Evolutionary conservation across 2,329 filamentous ascomycete species (phyloP), one percentile per base, ranked within the genome.

Genomic region (Curvularia spicifera): DNA sequence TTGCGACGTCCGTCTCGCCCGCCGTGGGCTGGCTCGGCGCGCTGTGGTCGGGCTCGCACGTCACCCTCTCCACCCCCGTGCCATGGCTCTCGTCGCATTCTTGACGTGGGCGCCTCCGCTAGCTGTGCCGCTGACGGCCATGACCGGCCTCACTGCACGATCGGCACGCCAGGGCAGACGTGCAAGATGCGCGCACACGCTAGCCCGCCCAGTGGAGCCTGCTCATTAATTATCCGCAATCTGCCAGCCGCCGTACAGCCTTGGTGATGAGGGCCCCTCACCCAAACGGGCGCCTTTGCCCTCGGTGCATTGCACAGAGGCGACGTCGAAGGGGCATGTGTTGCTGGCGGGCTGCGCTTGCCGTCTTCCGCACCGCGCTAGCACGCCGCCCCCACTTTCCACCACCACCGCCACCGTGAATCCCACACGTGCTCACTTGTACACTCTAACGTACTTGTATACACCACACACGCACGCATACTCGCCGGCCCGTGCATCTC

Each of bases 51-150:
- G 28, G 28, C 28, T 9, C 12, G 29, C 39, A 37, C 31, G 46
- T 26, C 29, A 24, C 45, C 33, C 31, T 37, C 46, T 48, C 22
- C 33, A 20, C 22, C 22, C 31, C 33, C 2, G 33, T 28, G 22
- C 28, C 33, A 35, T 51, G 47, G 47, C 12, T 15, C 40, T 45
- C 50, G 15, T 37, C 15, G 29, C n/a, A 20, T 18, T 43, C 29
- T 44, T n/a, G 33, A 39, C 28, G 44, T 24, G 33, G 42, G 44
- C 42, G 45, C 35, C 45, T 44, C 51, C 51, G 53, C 51, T 50
- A 48, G 45, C 40, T 45, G 29, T 40, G 54, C 60, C 54, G 59
- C 50, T 58, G 57, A 61, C 60, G 57, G 57, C 37, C 50, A 54
- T 52, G 35, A 53, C 60, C 54, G 45, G 54, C 57, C 52, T 44